Base-by-base conservation (phyloP, 75 land plant species). In the Pseudotsuga menziesii region DNA sequence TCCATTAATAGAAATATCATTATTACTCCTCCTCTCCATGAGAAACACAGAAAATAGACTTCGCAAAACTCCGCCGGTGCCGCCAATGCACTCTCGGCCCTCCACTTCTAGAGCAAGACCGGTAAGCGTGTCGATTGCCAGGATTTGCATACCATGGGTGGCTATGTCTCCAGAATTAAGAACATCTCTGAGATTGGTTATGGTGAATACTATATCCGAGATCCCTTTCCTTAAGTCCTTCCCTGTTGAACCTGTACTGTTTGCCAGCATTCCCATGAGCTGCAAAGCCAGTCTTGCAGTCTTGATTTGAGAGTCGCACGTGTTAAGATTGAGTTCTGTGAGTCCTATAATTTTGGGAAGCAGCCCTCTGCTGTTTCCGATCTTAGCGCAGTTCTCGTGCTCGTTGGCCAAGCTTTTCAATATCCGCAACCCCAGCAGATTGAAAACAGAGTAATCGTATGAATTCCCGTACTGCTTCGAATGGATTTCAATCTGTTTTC, bases 151-250 rank as follows among this genome's bases (percentile, higher is more conserved):
- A 70, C 35, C 72, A 70, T 26, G 56, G 39, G 61, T 26, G 5
- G 12, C 8, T 44, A 44, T 8, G 58, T 80, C 79, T 14, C 87
- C 84, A 78, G 80, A 72, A 76, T 83, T 48, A 36, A 95, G 61
- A 35, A 93, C 87, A 8, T 89, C 88, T 70, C 98, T 81, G 32
- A 95, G 85, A 80, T 93, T 87, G 75, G 87, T 84, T 77, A 93
- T 80, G 12, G 89, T 84, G 80, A 89, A 94, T 14, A 94, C 93
- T 19, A 84, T 83, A 70, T 87, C 89, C 19, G 91, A 80, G 9
- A 94, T 89, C 25, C 86, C 88, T 66, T 74, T 78, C 8, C 98
- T 67, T 6, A 94, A 84, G 20, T 14, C 73, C 23, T 83, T 80
- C 11, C 98, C 98, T 23, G 89, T 82, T 5, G n/a, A 8, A 36